Conservation (phyloP, 768 basidiomycete genomes). For the Boletus bicolor region DNA sequence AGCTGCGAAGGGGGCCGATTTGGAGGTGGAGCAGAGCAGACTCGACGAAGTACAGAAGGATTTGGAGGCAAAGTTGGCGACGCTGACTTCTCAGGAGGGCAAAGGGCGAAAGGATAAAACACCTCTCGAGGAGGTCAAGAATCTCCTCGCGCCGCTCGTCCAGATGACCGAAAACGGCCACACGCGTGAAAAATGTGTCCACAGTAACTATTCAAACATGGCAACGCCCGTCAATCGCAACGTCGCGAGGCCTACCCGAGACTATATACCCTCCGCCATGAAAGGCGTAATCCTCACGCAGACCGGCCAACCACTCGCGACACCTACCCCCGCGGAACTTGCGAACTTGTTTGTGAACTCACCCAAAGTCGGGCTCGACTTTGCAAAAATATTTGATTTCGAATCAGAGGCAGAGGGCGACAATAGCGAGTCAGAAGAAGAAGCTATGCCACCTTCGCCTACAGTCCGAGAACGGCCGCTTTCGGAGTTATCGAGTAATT, state of each 20-base stretch:
- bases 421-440: conserved; percentile 29
- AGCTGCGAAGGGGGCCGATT: conserved; percentile 48
- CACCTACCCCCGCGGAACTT: conserved; percentile 66
- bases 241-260: conserved; percentile 24
- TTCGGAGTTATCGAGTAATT: conserved; percentile 26
- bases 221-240: conserved; percentile 53
- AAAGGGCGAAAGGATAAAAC: conserved; percentile 49
- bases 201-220: conserved; percentile 22
- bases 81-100: conserved; percentile 38
- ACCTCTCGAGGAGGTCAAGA: conserved; percentile 76
- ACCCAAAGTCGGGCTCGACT: conserved; percentile 70
- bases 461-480: conserved; percentile 41
- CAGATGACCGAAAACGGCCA: conserved; percentile 33
- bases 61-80: conserved; percentile 47
- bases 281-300: conserved; percentile 77
- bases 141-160: conserved; percentile 52
- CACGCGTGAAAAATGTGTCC: conserved; percentile 17
- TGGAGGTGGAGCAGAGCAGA: conserved; percentile 48
- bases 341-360: conserved; percentile 64
- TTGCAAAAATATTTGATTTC: conserved; percentile 76
- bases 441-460: conserved; percentile 43
- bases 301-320: conserved; percentile 71
- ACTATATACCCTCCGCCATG: conserved; percentile 52
- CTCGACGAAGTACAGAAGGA: conserved; percentile 46
- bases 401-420: conserved; percentile 32